Percentiles rank a stretch among this genome's conserved stretches.
Conservation (phyloP, 495 filamentous ascomycete species). For the Chaetomium tenue region DNA sequence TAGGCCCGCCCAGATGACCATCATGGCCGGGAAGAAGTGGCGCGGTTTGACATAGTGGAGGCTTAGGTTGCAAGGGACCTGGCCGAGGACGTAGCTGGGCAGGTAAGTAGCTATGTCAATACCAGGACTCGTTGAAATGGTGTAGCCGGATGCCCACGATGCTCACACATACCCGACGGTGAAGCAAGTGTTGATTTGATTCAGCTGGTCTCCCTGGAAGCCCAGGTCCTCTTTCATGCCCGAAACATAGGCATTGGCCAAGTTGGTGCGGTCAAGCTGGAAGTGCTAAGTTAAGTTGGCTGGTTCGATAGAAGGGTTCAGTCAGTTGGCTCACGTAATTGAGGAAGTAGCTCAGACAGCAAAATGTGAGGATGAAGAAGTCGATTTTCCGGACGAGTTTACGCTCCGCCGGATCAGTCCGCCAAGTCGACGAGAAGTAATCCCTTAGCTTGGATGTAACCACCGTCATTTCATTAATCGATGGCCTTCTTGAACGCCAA, state of each 20-base stretch:
- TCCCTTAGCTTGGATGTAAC: not conserved
- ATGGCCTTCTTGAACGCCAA: no score
- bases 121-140: slow-evolving; percentile 4
- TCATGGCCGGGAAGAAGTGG: slow-evolving; percentile 60
- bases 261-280: slow-evolving; percentile 56
- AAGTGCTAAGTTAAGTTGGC: not conserved
- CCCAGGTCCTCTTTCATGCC: slow-evolving; percentile 64
- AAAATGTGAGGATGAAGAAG: slow-evolving; percentile 65
- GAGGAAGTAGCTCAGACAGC: slow-evolving; percentile 59
- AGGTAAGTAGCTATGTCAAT: no score
- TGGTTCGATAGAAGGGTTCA: not conserved
- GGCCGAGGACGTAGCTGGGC: slow-evolving; percentile 55
- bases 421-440: slow-evolving; percentile 18
- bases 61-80: slow-evolving; percentile 60
- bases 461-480: not conserved
- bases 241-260: slow-evolving; percentile 63
- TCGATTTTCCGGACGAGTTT: slow-evolving; percentile 57
- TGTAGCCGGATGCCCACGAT: not conserved
- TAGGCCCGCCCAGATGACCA: slow-evolving; percentile 59
- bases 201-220: slow-evolving; percentile 58
- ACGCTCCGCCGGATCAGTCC: slow-evolving; percentile 39
- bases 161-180: slow-evolving; percentile 35
- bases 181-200: slow-evolving; percentile 56
- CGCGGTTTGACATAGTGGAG: slow-evolving; percentile 59
- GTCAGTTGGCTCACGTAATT: slow-evolving; percentile 39